Percentiles rank a stretch among this genome's conserved stretches.
These are phyloP conservation scores for Athelia sp. DNA, from an alignment of 1,284 basidiomycete genomes.

Conservation along the genomic window DNA sequence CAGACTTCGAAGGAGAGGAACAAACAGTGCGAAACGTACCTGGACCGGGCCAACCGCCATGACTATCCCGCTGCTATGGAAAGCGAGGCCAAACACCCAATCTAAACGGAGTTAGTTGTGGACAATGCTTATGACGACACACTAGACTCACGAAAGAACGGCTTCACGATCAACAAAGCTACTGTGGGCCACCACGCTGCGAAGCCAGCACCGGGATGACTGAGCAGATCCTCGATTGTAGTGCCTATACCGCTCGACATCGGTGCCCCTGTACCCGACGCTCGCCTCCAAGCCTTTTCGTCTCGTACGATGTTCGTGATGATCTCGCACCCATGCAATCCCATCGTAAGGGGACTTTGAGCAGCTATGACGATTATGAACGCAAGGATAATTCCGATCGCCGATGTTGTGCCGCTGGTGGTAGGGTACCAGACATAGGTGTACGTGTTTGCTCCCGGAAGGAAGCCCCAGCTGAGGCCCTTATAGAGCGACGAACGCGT, in stretches of 20 bases:
- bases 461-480: not conserved
- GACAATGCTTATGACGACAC: not conserved
- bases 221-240: not conserved
- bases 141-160: not conserved
- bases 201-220: too few species aligned
- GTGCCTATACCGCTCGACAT: not conserved
- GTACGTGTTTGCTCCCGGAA: not conserved
- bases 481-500: not conserved
- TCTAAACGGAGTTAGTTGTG: not conserved
- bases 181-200: not conserved
- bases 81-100: not conserved
- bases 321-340: not conserved
- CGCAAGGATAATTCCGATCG: not conserved
- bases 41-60: not conserved
- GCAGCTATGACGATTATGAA: not conserved
- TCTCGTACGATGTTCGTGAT: not conserved
- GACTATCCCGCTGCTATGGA: not conserved
- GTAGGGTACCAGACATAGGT: not conserved
- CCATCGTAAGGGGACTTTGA: not conserved
- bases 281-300: not conserved
- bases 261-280: not conserved
- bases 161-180: not conserved
- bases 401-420: not conserved
- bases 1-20: not conserved
- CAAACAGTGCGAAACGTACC: not conserved